Base-by-base conservation (phyloP, 139 green algal species). In the Diplosphaera chodatii region DNA sequence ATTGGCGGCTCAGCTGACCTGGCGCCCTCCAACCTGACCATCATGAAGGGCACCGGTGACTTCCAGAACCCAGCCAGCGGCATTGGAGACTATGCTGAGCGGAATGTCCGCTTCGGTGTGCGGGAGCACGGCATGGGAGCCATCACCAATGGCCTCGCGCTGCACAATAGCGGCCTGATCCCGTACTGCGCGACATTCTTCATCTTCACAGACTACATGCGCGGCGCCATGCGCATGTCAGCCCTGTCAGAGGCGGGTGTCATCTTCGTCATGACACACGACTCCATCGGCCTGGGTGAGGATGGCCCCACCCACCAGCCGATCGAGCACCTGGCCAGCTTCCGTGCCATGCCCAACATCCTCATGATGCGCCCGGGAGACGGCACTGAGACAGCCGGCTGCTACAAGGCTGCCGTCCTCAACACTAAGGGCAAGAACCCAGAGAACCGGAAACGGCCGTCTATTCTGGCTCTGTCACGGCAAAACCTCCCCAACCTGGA, bases 161-260 rank as follows among this genome's bases (percentile, higher is more conserved):
- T 97, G 62, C 91, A 99, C 89, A 79, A 59, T 10, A 59, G 48
- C 34, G 95, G 95, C 83, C 76, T 98, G 70, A 90, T 98, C 77
- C 91, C 94, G 69, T 99, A 98, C 88, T 96, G 90, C 82, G 95
- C 95, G 70, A 99, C 95, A 82, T 99, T 99, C 92, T 98, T 96
- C 90, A 97, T 99, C 85, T 99, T 99, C 95, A 96, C 92, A 67
- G 95, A 99, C 85, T 99, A 99, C 94, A 98, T 98, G 94, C 89
- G 95, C 79, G 78, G 78, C 71, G 87, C 95, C 83, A 98, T 99
- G 83, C 89, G 95, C 71, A 94, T 99, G 86, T 80, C 86, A 22
- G 95, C 95, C 0, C 85, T 99, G 56, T 93, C 85, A 27, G 88
- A 97, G 81, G 79, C 87, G 34, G 92, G 93, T 69, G 83, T 86